Conservation (phyloP, 352 stramenopile genomes). For the Phytophthora citricola region DNA sequence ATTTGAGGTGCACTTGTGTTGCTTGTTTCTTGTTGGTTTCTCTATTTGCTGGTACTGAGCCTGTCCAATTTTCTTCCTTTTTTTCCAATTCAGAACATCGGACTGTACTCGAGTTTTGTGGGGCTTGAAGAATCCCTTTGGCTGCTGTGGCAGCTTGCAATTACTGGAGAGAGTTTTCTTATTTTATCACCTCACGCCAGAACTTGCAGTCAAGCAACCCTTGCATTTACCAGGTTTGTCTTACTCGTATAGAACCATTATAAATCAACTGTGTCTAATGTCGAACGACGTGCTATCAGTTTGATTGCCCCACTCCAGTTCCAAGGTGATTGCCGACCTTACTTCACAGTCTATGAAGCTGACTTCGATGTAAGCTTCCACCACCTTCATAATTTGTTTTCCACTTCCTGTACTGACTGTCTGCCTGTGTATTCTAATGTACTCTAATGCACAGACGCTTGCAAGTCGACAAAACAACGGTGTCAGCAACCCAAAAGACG, state of each 20-base stretch:
- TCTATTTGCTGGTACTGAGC: not conserved
- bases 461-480: conserved; percentile 62
- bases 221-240: conserved; percentile 78
- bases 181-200: conserved; percentile 80
- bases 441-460: conserved; percentile 44
- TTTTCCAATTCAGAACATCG: conserved; percentile 56
- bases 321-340: conserved; percentile 83
- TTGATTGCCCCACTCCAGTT: conserved; percentile 85
- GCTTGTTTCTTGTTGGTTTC: not conserved
- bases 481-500: conserved; percentile 48
- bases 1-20: conserved; percentile 55
- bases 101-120: conserved; percentile 87
- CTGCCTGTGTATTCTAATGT: not conserved
- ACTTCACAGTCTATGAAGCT: conserved; percentile 87
- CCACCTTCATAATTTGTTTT: not conserved
- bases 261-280: conserved; percentile 7
- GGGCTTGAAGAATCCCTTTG: conserved; percentile 76
- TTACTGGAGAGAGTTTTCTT: conserved; percentile 83
- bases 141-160: conserved; percentile 87
- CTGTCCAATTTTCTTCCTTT: not conserved
- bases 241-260: not conserved
- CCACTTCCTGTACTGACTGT: conserved; percentile 4
- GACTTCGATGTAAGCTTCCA: conserved; percentile 77
- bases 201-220: conserved; percentile 81
- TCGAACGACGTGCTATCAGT: conserved; percentile 33